Base-by-base conservation (phyloP, 108 stramenopile species). In the Pelagomonas calceolata region DNA sequence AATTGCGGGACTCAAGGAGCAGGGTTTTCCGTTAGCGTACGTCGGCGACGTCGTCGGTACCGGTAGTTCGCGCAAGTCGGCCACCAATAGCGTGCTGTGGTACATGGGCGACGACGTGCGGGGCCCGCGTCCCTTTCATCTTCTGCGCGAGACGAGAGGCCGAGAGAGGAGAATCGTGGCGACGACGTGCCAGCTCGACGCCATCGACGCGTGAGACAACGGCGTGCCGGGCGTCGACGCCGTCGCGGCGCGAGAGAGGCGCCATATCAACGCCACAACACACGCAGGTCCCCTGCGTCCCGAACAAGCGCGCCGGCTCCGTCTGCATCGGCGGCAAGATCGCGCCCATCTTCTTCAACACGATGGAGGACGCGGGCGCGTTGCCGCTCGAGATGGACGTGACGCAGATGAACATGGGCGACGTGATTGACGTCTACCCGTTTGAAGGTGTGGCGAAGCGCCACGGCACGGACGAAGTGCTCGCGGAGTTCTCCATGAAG, bases 31-130 rank as follows among this genome's bases (percentile, higher is more conserved):
- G 12, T 70, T 96, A 45, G 93, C 93, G 30, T 96, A 96, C 76
- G 92, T 93, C 32, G 95, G 95, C 21, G 95, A 96, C 81, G 95
- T 96, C n/a, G 95, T 95, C 34, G 95, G 95, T 36, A 95, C 95
- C 29, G 95, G 95, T 36, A 89, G 88, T 21, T 85, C 84, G 15
- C 85, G 95, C 36, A 95, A 95, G 78, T 87, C 86, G n/a, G 95
- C 95, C 30, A 95, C 92, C 73, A 95, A 95, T 81, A 88, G 87
- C n/a, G 90, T 95, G 30, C 79, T 95, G 21, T 93, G 92, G 92
- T 91, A 81, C 84, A 90, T 95, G 88, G 95, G 92, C 46, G 82
- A 89, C 16, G 95, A 94, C 79, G 92, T 95, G n/a, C n/a, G n/a
- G n/a, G n/a, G n/a, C n/a, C n/a, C 32, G n/a, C n/a, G n/a, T n/a